phyloP scores from a whole-genome alignment of 2,329 filamentous ascomycete genomes.

The Talaromyces piceae region DNA sequence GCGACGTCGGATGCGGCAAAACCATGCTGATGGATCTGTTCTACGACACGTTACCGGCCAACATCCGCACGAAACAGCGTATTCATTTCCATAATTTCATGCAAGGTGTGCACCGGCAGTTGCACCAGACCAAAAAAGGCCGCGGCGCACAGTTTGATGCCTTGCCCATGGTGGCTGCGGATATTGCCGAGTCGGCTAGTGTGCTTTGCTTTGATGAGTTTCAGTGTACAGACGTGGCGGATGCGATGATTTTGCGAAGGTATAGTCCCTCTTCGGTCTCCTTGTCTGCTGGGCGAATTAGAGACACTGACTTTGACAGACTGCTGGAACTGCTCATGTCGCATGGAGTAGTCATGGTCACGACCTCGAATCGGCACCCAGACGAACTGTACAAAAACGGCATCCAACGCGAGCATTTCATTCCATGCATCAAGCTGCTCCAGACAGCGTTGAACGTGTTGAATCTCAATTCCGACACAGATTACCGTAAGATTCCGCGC shows the following conservation, averaged over 20 bases:
- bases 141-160: constrained; percentile 86
- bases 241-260: constrained; percentile 93
- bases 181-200: constrained; percentile 75
- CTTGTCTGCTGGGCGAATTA: neutral
- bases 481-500: constrained; percentile 94
- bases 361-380: constrained; percentile 93
- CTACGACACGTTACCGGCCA: constrained; percentile 78
- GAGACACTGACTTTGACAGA: constrained; percentile 31
- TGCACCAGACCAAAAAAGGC: constrained; percentile 83
- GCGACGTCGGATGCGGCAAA: constrained; percentile 94
- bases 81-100: constrained; percentile 99
- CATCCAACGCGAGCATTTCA: constrained; percentile 89
- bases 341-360: constrained; percentile 92
- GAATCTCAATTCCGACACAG: constrained; percentile 88
- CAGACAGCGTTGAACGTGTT: constrained; percentile 79
- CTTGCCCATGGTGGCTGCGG: constrained; percentile 86
- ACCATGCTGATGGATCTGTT: constrained; percentile 99
- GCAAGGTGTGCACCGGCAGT: constrained; percentile 88
- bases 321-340: constrained; percentile 88
- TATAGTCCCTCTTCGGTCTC: constrained; percentile 23
- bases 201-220: constrained; percentile 98
- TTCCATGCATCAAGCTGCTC: constrained; percentile 89
- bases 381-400: constrained; percentile 97
- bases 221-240: constrained; percentile 95
- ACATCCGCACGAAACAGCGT: constrained; percentile 74